Evolutionary conservation across 1,139 yeast species (phyloP), one percentile per base, ranked within the genome.

Genomic region (Chernovozyma aurita): DNA sequence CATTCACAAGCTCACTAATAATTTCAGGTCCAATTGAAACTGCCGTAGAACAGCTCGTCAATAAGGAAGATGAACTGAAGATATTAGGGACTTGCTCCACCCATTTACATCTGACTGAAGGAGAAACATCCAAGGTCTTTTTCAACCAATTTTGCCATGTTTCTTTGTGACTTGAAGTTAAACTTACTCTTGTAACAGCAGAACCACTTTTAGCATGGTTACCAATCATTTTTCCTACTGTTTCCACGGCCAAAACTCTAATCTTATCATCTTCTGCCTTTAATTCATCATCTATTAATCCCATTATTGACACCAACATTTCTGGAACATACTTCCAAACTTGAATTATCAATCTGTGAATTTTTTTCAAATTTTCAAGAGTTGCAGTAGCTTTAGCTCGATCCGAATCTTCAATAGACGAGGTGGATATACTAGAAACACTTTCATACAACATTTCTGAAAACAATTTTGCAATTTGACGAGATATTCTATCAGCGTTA

Each of bases 251-350:
- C 39, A 84, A 57, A 1, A 68, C 56, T 43, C 97, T 71, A 20
- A 85, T 67, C 15, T 67, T 58, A 18, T 75, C 77, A 45, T 82
- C 78, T 33, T 84, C 92, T 0, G 92, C 83, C 43, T 76, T 79
- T 35, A 90, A 62, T 45, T 87, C 95, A 49, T 85, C 92, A 46
- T 85, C 88, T 5, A 88, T 65, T 40, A 86, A 74, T 0, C 95
- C 94, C 69, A 86, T 75, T 1, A 85, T 84, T 1, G 94, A 78
- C 3, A 76, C 71, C 18, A 87, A 62, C 22, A 86, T 62, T 29
- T 84, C 92, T 0, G 97, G 97, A 1, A 80, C 80, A 38, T 76
- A 71, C 43, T 68, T 74, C 96, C 96, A 90, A 4, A 88, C 65
- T 44, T 82, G 82, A 5, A 80, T 64, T 0, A 84, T 67, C 26